Evolutionary conservation across 2,329 filamentous ascomycete species (phyloP).

Genomic region (Plectosphaerella sp.): DNA sequence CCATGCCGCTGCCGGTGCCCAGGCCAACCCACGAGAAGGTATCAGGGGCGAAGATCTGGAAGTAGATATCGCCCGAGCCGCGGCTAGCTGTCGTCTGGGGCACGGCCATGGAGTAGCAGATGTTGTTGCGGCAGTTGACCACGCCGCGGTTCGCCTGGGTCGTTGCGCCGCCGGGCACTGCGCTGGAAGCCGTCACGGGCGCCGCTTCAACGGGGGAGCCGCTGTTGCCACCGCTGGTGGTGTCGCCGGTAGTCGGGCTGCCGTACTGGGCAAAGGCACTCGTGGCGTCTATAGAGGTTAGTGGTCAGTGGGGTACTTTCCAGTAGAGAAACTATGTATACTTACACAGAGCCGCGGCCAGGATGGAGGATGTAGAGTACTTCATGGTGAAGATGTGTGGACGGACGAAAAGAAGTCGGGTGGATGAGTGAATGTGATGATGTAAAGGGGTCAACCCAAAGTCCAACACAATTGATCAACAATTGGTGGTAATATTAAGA

Average conservation of each 20-base stretch:
- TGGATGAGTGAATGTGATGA: not conserved
- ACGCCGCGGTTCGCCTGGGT: not conserved
- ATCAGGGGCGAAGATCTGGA: not conserved
- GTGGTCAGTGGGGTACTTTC: too few species aligned
- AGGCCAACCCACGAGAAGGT: conserved; percentile 20
- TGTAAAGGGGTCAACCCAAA: not conserved
- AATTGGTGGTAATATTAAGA: not conserved
- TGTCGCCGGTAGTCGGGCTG: not conserved
- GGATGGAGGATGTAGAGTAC: not conserved
- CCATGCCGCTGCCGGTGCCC: conserved; percentile 52
- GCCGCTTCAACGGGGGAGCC: not conserved
- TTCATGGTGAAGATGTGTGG: not conserved
- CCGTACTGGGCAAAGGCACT: not conserved
- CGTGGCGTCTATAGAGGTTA: not conserved
- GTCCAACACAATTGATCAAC: not conserved
- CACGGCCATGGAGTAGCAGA: conserved; percentile 54
- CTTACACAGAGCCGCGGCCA: not conserved
- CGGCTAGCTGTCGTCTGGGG: conserved; percentile 43
- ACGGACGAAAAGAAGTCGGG: not conserved
- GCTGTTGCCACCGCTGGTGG: not conserved
- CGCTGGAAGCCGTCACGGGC: not conserved
- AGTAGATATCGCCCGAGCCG: conserved; percentile 47
- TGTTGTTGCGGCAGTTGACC: conserved; percentile 31
- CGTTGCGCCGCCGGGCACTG: not conserved
- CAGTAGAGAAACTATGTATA: too few species aligned